These are phyloP conservation scores for Dalbergia oliveri DNA, from an alignment of 306 rosid genomes.

Conservation along the genomic window DNA sequence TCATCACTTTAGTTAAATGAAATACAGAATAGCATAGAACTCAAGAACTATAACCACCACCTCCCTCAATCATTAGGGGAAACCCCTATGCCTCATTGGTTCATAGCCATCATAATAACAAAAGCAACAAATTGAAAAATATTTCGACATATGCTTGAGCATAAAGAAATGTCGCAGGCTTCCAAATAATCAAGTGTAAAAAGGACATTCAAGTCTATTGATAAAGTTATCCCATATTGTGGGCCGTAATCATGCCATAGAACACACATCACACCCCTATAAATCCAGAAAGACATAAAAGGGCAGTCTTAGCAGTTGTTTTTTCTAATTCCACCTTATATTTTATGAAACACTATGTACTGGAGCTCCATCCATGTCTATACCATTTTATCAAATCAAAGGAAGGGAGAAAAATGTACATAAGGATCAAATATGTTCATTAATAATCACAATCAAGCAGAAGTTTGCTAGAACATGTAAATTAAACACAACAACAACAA, in stretches of 20 bases:
- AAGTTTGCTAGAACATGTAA: slow-evolving; percentile 9
- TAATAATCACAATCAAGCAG: slow-evolving; percentile 13
- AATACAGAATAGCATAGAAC: slow-evolving; percentile 33
- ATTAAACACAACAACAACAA: neutral
- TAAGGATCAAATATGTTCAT: slow-evolving; percentile 1
- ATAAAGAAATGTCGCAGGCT: neutral
- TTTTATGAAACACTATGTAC: slow-evolving; percentile 15
- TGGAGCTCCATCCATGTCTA: slow-evolving; percentile 14
- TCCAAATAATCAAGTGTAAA: slow-evolving; percentile 10
- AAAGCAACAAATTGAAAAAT: slow-evolving; percentile 15
- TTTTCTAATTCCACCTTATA: slow-evolving; percentile 35
- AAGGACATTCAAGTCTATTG: slow-evolving; percentile 6
- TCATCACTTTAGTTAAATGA: slow-evolving; percentile 16
- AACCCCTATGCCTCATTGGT: slow-evolving; percentile 19
- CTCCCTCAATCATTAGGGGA: slow-evolving; percentile 22
- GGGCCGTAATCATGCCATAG: slow-evolving; percentile 21
- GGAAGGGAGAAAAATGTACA: slow-evolving; percentile 14
- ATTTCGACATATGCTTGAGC: slow-evolving; percentile 25
- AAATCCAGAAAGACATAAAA: slow-evolving; percentile 8
- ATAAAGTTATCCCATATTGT: neutral
- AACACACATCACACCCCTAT: slow-evolving; percentile 11
- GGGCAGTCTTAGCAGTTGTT: neutral
- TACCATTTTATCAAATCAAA: slow-evolving; percentile 37
- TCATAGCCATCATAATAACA: slow-evolving; percentile 22
- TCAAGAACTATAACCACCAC: slow-evolving; percentile 24